Percentiles rank a stretch among this genome's conserved stretches.
These are phyloP conservation scores for Trichoderma aggressivum DNA, from an alignment of 2,329 filamentous ascomycete genomes.

Conservation along the genomic window DNA sequence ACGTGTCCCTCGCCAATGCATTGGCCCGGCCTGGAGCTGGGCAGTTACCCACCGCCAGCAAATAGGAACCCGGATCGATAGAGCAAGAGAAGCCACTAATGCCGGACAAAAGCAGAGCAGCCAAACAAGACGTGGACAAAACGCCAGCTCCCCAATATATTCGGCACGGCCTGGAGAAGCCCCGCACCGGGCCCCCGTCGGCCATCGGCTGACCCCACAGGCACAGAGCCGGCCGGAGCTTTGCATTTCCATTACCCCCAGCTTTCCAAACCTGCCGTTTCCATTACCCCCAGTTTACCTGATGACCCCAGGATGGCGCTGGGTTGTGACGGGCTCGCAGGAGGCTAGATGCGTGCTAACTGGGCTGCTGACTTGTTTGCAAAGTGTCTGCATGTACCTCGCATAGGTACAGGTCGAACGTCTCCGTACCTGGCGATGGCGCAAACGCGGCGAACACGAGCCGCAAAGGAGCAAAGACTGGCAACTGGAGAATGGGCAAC, in stretches of 20 bases:
- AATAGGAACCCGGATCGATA: neutral
- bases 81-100: neutral
- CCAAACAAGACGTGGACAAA: neutral
- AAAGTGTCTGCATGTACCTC: neutral
- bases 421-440: neutral
- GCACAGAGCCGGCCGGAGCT: constrained; percentile 11
- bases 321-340: neutral
- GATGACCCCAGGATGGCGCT: constrained; percentile 25
- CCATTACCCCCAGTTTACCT: constrained; percentile 40
- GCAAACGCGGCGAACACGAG: neutral
- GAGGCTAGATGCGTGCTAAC: constrained; percentile 11
- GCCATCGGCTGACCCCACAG: constrained; percentile 18
- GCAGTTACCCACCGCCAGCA: neutral
- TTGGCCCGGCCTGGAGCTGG: neutral
- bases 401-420: neutral
- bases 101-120: neutral
- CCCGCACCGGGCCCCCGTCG: constrained; percentile 16
- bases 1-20: neutral
- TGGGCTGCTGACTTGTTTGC: constrained; percentile 1
- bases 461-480: neutral
- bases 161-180: constrained; percentile 16
- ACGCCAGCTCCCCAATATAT: constrained; percentile 10
- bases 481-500: neutral
- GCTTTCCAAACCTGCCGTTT: constrained; percentile 31
- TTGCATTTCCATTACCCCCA: constrained; percentile 37